Base-by-base conservation (phyloP, 768 basidiomycete genomes). In the Termitomyces sp. region DNA sequence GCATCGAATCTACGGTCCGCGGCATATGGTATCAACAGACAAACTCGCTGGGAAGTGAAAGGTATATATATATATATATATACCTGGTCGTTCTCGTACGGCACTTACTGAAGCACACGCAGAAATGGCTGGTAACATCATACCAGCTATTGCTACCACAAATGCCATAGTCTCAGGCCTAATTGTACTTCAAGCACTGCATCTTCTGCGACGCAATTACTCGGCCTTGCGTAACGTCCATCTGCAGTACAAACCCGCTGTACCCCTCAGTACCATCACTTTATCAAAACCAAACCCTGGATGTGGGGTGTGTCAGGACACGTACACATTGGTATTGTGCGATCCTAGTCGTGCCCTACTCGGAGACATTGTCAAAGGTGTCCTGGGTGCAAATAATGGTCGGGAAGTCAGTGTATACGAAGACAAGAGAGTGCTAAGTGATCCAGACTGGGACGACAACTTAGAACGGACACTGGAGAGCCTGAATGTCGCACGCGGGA, bases 91-190 rank as follows among this genome's bases (percentile, higher is more conserved):
- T 31, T n/a, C 30, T 31, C 45, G 33, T 9, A 8, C 42, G 37
- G 11, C 17, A 19, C 3, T 10, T 21, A 46, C 38, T 47, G 21
- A 37, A 8, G 12, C 14, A 35, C 19, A 28, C 19, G 21, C 69
- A 96, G 95, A 98, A 72, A 98, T 98, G 92, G 97, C 97, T 0
- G 97, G 97, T 10, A 99, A 99, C 71, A 98, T 99, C 65, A 99
- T 98, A 61, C 97, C 97, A 6, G 97, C 97, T 1, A 98, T 99
- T 64, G 97, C 97, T 5, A 99, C 97, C 3, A 99, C 97, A 23
- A 99, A 99, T 68, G 97, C 97, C 10, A 91, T 99, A 70, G 85
- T 98, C 62, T 89, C 97, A 0, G 97, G 96, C 0, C 76, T 96
- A 40, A 94, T 98, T 66, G 94, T 98, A 23, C 79, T 98, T 45